A percentile compares a stretch with the other conserved stretches of the same genome.
Evolutionary conservation across 106 monocot genomes (phyloP).

Genomic region (Acorus gramineus): DNA sequence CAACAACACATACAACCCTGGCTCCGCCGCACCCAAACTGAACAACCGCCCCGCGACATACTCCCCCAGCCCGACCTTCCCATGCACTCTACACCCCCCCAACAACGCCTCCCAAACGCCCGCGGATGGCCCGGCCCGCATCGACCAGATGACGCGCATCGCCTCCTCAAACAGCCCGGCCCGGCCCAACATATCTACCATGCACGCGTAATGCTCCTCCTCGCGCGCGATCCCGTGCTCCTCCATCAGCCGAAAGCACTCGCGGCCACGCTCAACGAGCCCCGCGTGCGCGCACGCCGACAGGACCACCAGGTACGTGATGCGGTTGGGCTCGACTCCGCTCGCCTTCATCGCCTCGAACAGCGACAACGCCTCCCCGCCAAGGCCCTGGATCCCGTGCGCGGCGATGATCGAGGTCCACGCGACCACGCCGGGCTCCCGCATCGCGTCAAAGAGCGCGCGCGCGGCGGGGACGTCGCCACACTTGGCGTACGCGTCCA

Average conservation of each 20-base stretch:
- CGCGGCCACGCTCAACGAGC: slow-evolving; percentile 29
- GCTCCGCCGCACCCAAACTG: slow-evolving; percentile 23
- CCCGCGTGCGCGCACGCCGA: slow-evolving; percentile 35
- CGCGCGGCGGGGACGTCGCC: slow-evolving; percentile 13
- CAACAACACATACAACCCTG: slow-evolving; percentile 36
- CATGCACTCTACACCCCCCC: slow-evolving; percentile 22
- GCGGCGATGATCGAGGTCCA: neutral
- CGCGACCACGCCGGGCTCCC: slow-evolving; percentile 10
- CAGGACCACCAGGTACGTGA: slow-evolving; percentile 23
- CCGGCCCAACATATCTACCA: slow-evolving; percentile 37
- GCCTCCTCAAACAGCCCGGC: slow-evolving; percentile 40
- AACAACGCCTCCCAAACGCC: slow-evolving; percentile 27
- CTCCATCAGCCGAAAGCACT: slow-evolving; percentile 17
- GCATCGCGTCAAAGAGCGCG: slow-evolving; percentile 7
- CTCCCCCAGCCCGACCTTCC: slow-evolving; percentile 8
- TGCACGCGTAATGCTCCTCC: slow-evolving; percentile 39
- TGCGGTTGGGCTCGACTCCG: slow-evolving; percentile 13
- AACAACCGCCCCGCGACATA: slow-evolving; percentile 7
- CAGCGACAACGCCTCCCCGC: slow-evolving; percentile 7
- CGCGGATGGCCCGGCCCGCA: slow-evolving; percentile 29
- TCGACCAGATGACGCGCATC: slow-evolving; percentile 8
- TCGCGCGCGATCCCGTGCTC: slow-evolving; percentile 14
- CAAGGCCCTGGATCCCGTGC: slow-evolving; percentile 27
- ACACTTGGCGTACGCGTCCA: slow-evolving; percentile 21
- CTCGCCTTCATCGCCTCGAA: slow-evolving; percentile 12